Evolutionary conservation across 495 filamentous ascomycete genomes (phyloP).

Genomic region (Lepraria neglecta): DNA sequence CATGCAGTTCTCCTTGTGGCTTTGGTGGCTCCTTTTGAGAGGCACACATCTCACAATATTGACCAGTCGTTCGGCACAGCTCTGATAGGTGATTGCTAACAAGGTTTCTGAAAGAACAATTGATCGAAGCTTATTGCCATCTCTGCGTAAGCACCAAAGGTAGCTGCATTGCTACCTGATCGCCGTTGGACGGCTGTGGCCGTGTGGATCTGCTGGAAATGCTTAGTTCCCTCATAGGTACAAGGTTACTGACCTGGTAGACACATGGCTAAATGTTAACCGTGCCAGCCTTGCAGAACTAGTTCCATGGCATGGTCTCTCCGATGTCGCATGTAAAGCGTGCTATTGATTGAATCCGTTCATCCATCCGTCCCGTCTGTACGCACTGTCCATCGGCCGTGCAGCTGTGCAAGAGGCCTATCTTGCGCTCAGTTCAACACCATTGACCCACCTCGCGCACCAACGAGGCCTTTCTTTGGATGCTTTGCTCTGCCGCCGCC

Average conservation of each 20-base stretch:
- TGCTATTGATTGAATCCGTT: neutral
- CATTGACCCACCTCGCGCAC: neutral
- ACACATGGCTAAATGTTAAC: conserved; percentile 2
- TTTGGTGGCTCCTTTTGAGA: neutral
- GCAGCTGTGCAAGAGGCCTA: neutral
- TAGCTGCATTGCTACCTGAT: conserved; percentile 4
- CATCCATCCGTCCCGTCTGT: neutral
- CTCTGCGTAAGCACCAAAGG: neutral
- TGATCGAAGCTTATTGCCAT: neutral
- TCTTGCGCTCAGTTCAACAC: conserved; percentile 11
- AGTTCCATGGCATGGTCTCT: neutral
- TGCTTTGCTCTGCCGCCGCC: conserved; percentile 14
- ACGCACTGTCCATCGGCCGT: neutral
- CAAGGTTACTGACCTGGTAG: conserved; percentile 9
- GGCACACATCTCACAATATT: neutral
- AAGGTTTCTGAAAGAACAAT: neutral
- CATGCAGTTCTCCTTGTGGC: neutral
- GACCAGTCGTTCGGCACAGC: neutral
- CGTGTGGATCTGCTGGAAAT: neutral
- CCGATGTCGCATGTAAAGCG: neutral
- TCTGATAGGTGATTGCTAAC: neutral
- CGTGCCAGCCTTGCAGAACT: conserved; percentile 11
- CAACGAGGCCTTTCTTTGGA: conserved; percentile 19
- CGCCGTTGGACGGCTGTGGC: conserved; percentile 4
- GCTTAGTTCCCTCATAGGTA: neutral